Percentiles rank a stretch among this genome's conserved stretches.
phyloP scores from a whole-genome alignment of 2,329 filamentous ascomycete species.

The Stachybotrys chartarum region DNA sequence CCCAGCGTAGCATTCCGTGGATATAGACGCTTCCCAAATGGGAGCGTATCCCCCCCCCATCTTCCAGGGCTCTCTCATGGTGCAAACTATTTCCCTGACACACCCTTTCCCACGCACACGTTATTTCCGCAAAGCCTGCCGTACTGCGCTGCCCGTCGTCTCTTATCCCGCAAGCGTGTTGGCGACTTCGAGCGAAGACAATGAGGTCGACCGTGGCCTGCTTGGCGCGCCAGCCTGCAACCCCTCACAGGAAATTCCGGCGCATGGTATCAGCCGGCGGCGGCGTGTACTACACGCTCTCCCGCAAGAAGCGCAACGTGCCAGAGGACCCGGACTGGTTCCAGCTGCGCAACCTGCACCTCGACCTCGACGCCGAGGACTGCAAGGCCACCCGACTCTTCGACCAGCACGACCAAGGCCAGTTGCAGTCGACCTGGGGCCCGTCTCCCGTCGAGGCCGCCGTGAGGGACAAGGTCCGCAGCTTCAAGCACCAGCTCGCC shows the following conservation, averaged over 20 bases:
- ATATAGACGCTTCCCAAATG: neutral
- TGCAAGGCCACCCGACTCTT: slow-evolving; percentile 34
- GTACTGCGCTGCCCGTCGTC: too few species aligned
- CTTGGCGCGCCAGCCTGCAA: neutral
- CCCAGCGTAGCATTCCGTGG: too few species aligned
- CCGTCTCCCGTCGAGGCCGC: slow-evolving; percentile 11
- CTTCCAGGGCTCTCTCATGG: too few species aligned
- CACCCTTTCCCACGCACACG: neutral
- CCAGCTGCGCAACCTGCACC: slow-evolving; percentile 32
- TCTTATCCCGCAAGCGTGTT: too few species aligned
- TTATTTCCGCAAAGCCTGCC: too few species aligned
- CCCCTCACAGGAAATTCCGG: neutral
- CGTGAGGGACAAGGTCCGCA: slow-evolving; percentile 16
- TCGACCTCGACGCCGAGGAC: slow-evolving; percentile 46
- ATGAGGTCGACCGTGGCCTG: neutral
- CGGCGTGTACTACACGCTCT: slow-evolving; percentile 19
- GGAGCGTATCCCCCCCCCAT: neutral
- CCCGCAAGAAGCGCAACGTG: slow-evolving; percentile 6
- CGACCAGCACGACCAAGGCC: slow-evolving; percentile 26
- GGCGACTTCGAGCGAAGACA: too few species aligned
- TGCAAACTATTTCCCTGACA: neutral
- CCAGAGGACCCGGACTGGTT: slow-evolving; percentile 21
- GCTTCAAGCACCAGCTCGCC: slow-evolving; percentile 20
- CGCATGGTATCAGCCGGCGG: slow-evolving; percentile 3
- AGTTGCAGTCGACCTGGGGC: slow-evolving; percentile 21